Base-by-base conservation (phyloP, 768 basidiomycete species). In the Gautieria morchelliformis region DNA sequence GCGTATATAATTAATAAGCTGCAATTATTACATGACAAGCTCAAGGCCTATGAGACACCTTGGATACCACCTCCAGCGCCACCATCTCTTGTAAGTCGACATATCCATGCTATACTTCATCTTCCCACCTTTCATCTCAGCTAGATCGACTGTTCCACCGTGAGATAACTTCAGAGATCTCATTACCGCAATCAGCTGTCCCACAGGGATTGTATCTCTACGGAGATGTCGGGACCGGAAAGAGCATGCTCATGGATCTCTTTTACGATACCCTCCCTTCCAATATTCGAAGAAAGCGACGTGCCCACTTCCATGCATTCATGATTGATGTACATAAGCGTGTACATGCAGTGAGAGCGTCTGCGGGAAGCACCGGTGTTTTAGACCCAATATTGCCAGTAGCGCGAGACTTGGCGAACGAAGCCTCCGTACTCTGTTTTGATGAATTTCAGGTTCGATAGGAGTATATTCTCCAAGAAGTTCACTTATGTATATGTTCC, bases 291-390 rank as follows among this genome's bases (percentile, higher is more conserved):
- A 79, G 81, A 59, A 91, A 90, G 71, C 85, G 89, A 54, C 80
- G 96, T 32, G 92, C 97, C 15, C 96, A 99, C 70, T 99, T 99
- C 68, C 94, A 98, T 67, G 91, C 93, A 1, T 98, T 99, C 76
- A 98, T 99, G 96, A 84, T 97, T 60, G 96, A 99, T 67, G 93
- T 97, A 20, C 91, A 97, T 69, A 96, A 95, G 66, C 85, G 93
- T 17, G 69, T 94, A 4, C 93, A 97, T 63, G 82, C 83, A 1
- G 80, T 87, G 40, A 93, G 93, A 72, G 73, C 80, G 44, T 77
- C 79, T 56, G 80, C 84, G 73, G 87, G 88, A 1, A 72, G 75
- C 60, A 68, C 78, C 15, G 81, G 83, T 20, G 61, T 63, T 46
- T 85, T 88, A 17, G 93, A 97, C 67, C 85, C 90, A 30, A 89